These are phyloP conservation scores for Serendipita sp. DNA, from an alignment of 768 basidiomycete genomes.

Conservation along the genomic window DNA sequence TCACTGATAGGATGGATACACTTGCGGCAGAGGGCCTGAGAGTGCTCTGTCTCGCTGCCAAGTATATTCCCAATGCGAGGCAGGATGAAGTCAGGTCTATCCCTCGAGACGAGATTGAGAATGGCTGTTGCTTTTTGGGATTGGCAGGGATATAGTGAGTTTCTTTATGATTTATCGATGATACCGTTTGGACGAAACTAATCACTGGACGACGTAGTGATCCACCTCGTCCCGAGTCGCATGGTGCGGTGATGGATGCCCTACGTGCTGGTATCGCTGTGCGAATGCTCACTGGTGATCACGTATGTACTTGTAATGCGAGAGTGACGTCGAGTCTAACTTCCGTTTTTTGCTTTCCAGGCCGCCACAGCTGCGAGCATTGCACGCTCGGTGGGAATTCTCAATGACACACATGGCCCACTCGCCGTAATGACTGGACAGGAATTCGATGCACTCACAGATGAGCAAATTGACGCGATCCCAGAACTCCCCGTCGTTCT, in stretches of 20 bases:
- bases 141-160: slow-evolving; percentile 32
- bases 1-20: slow-evolving; percentile 19
- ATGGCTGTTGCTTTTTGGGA: slow-evolving; percentile 34
- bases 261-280: slow-evolving; percentile 37
- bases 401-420: slow-evolving; percentile 19
- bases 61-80: slow-evolving; percentile 14
- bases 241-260: slow-evolving; percentile 35
- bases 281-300: slow-evolving; percentile 39
- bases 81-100: slow-evolving; percentile 17
- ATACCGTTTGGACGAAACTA: not conserved
- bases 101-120: slow-evolving; percentile 31
- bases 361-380: slow-evolving; percentile 39
- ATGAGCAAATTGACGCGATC: slow-evolving; percentile 35
- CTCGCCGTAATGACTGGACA: slow-evolving; percentile 25
- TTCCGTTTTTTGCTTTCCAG: not conserved
- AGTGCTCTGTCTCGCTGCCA: slow-evolving; percentile 21
- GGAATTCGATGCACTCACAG: slow-evolving; percentile 38
- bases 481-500: slow-evolving; percentile 41
- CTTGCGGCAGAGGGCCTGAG: slow-evolving; percentile 25
- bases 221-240: slow-evolving; percentile 39
- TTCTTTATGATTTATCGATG: too few species aligned
- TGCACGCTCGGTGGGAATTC: slow-evolving; percentile 33
- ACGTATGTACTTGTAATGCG: slow-evolving; percentile 14
- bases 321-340: not conserved
- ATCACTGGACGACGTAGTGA: slow-evolving; percentile 17